Base-by-base conservation (phyloP, 441 rosid genomes). In the Pelargonium fulgidum region DNA sequence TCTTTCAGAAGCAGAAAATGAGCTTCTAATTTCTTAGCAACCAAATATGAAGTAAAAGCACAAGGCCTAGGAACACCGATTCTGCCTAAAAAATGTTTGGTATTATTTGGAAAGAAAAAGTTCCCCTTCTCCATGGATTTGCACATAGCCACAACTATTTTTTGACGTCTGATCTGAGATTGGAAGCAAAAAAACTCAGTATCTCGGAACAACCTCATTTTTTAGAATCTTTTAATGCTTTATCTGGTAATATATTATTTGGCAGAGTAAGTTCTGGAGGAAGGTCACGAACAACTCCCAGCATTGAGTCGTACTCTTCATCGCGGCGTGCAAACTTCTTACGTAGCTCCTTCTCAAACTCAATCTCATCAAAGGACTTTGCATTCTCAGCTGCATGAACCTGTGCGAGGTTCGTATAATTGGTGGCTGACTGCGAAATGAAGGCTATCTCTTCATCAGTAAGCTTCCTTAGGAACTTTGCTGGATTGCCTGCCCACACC, bases 281-380 rank as follows among this genome's bases (percentile, higher is more conserved):
- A 48, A n/a, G 13, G 14, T 48, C 56, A 13, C 56, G 56, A 48
- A 48, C 56, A 48, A 87, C 86, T 20, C 96, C 97, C 70, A 91
- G 78, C 95, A 91, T 82, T 7, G 95, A 86, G 83, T 91, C 96
- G 68, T 89, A 87, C 67, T 89, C 94, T 82, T 90, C 95, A 68
- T 91, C 94, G 54, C 80, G 76, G 63, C 0, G 70, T 69, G 88
- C 93, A 81, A 82, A 82, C 84, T 86, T 91, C 84, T 85, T 91
- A 68, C 93, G 85, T 10, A 93, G 89, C 65, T 80, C 89, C 83
- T 91, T 93, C 87, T 93, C 97, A 33, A 93, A 89, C 83, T 91
- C 98, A 3, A 87, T 85, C 78, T 81, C 88, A 64, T 85, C 88
- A 16, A 91, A 84, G 70, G 95, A 80, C 76, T 91, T 91, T n/a